Evolutionary conservation across 306 rosid species (phyloP).

Genomic region (Echinosophora koreensis): DNA sequence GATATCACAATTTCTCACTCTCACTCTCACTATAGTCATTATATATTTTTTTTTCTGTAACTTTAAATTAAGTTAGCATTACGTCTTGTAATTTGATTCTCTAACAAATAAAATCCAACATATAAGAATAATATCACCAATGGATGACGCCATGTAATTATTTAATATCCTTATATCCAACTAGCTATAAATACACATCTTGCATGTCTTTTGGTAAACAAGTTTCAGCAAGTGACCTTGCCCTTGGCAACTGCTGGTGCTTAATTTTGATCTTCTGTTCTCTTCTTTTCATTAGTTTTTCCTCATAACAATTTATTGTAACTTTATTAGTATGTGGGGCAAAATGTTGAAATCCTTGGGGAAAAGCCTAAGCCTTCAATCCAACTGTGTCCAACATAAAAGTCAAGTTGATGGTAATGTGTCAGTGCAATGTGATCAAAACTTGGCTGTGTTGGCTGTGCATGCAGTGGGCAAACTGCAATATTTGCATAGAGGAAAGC

Average conservation of each 20-base stretch:
- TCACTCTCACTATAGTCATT: too few relatives aligned
- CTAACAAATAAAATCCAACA: conserved; percentile 4
- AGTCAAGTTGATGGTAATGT: conserved; percentile 45
- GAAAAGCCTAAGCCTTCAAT: conserved; percentile 19
- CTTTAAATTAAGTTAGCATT: conserved; percentile 11
- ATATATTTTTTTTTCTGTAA: too few relatives aligned
- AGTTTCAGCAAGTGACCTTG: background rate
- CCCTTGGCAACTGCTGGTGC: background rate
- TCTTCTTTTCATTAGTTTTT: background rate
- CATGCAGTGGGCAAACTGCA: conserved; percentile 40
- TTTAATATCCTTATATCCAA: too few relatives aligned
- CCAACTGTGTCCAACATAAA: conserved; percentile 36
- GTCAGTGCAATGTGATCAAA: conserved; percentile 42
- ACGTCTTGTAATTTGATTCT: conserved; percentile 9
- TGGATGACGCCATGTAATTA: conserved; percentile 7
- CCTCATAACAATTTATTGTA: background rate
- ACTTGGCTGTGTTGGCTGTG: conserved; percentile 31
- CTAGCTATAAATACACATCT: background rate
- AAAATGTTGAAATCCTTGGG: conserved; percentile 49
- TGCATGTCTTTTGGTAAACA: conserved; percentile 14
- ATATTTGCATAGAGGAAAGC: conserved; percentile 63
- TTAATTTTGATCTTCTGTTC: too few relatives aligned
- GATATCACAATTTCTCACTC: too few relatives aligned
- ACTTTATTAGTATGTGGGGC: conserved; percentile 24
- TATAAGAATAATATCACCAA: conserved; percentile 6